phyloP scores from a whole-genome alignment of 352 stramenopile species.

The Phytophthora fragariaefolia region DNA sequence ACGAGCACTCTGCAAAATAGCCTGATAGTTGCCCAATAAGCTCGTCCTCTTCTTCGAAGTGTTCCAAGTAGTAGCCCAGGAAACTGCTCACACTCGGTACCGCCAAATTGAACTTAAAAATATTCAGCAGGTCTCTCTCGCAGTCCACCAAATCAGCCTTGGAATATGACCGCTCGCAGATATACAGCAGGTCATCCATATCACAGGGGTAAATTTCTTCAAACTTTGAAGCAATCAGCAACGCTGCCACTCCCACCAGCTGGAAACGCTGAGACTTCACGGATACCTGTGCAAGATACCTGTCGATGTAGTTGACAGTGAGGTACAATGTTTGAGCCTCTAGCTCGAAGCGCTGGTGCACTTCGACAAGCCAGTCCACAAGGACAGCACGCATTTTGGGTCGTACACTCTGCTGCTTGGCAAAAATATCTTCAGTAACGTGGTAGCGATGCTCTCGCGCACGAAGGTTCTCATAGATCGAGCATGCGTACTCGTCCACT shows the following conservation, averaged over 20 bases:
- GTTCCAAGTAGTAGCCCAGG: slow-evolving; percentile 95
- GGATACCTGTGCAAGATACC: slow-evolving; percentile 91
- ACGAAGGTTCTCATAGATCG: slow-evolving; percentile 61
- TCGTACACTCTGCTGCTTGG: slow-evolving; percentile 55
- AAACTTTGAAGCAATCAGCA: slow-evolving; percentile 98
- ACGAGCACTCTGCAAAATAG: slow-evolving; percentile 66
- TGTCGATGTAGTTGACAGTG: slow-evolving; percentile 98
- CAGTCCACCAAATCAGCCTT: slow-evolving; percentile 74
- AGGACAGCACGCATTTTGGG: slow-evolving; percentile 74
- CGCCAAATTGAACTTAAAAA: slow-evolving; percentile 96
- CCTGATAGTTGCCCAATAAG: slow-evolving; percentile 50
- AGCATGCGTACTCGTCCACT: slow-evolving; percentile 58
- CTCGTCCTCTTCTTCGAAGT: slow-evolving; percentile 50
- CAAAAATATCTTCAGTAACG: slow-evolving; percentile 58
- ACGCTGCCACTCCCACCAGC: slow-evolving; percentile 95
- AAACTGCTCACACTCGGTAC: slow-evolving; percentile 96
- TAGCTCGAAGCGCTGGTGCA: slow-evolving; percentile 99
- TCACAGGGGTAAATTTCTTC: slow-evolving; percentile 99
- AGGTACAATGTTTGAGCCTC: slow-evolving; percentile 97
- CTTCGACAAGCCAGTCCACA: slow-evolving; percentile 91
- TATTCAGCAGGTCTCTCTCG: slow-evolving; percentile 96
- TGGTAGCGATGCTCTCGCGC: slow-evolving; percentile 53
- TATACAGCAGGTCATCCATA: slow-evolving; percentile 97
- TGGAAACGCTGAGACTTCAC: slow-evolving; percentile 96
- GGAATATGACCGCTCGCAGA: slow-evolving; percentile 97